A percentile compares a stretch with the other conserved stretches of the same genome.
These are phyloP conservation scores for Stropharia rugosoannulata DNA, from an alignment of 768 basidiomycete species.

Conservation along the genomic window DNA sequence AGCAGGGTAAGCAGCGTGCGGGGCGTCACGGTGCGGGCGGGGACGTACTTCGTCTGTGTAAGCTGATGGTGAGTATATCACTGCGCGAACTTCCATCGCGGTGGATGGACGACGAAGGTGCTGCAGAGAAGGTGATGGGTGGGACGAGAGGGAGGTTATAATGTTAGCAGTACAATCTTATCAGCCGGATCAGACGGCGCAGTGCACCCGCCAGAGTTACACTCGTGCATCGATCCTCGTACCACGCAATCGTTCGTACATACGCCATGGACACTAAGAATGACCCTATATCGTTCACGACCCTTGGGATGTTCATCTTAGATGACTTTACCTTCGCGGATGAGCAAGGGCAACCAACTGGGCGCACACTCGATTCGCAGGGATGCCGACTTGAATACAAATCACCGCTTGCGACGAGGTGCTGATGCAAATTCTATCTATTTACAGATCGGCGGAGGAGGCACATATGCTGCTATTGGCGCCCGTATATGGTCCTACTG, in stretches of 20 bases:
- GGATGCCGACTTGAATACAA: conserved; percentile 28
- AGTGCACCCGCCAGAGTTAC: too few species aligned
- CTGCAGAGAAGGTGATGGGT: conserved; percentile 10
- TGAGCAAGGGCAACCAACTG: conserved; percentile 52
- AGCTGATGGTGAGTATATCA: conserved; percentile 37
- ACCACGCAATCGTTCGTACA: background rate
- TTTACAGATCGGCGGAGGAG: conserved; percentile 82
- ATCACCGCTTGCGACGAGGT: background rate
- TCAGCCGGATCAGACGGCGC: background rate
- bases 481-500: conserved; percentile 70
- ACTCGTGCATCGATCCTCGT: background rate
- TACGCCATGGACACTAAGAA: background rate
- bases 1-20: conserved; percentile 6
- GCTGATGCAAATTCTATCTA: conserved; percentile 5
- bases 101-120: conserved; percentile 10
- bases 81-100: conserved; percentile 44
- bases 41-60: conserved; percentile 42
- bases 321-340: conserved; percentile 73
- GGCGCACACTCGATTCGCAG: conserved; percentile 46
- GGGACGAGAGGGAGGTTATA: too few species aligned
- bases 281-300: conserved; percentile 40
- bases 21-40: background rate
- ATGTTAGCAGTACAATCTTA: too few species aligned
- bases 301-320: conserved; percentile 90
- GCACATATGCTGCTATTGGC: conserved; percentile 79